Percentiles rank a stretch among this genome's conserved stretches.
These are phyloP conservation scores for Candida hungchunana DNA, from an alignment of 805 yeast species.

Conservation along the genomic window DNA sequence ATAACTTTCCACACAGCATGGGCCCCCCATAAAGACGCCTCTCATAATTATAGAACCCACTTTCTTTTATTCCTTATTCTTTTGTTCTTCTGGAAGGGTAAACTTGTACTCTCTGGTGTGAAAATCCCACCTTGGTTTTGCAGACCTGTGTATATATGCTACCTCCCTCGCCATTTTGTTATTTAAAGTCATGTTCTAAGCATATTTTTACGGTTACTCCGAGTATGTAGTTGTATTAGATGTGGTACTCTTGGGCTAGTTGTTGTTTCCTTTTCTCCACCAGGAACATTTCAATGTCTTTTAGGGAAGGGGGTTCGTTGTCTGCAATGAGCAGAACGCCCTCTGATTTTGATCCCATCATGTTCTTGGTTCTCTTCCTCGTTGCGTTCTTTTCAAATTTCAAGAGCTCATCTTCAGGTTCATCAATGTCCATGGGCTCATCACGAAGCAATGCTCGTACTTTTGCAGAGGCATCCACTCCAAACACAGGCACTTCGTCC, in stretches of 20 bases:
- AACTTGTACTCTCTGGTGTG: not conserved
- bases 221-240: no score
- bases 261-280: conserved; percentile 18
- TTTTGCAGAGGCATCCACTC: not conserved
- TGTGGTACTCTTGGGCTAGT: conserved; percentile 11
- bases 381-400: conserved; percentile 29
- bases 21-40: no score
- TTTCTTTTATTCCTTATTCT: conserved; percentile 1
- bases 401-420: conserved; percentile 22
- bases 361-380: conserved; percentile 17
- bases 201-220: no score
- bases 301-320: conserved; percentile 7
- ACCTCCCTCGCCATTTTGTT: not conserved
- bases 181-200: conserved; percentile 3
- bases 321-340: conserved; percentile 3
- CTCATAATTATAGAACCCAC: no score
- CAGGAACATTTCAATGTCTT: conserved; percentile 15
- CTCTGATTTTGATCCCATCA: conserved; percentile 3
- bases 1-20: no score
- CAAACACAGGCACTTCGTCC: conserved; percentile 16
- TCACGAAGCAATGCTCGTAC: conserved; percentile 1
- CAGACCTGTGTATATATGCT: conserved; percentile 6
- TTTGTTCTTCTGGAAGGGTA: not conserved
- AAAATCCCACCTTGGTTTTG: not conserved
- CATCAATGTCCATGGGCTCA: not conserved